These are phyloP conservation scores for Eucalyptus regnans DNA, from an alignment of 345 rosid species.

Conservation along the genomic window DNA sequence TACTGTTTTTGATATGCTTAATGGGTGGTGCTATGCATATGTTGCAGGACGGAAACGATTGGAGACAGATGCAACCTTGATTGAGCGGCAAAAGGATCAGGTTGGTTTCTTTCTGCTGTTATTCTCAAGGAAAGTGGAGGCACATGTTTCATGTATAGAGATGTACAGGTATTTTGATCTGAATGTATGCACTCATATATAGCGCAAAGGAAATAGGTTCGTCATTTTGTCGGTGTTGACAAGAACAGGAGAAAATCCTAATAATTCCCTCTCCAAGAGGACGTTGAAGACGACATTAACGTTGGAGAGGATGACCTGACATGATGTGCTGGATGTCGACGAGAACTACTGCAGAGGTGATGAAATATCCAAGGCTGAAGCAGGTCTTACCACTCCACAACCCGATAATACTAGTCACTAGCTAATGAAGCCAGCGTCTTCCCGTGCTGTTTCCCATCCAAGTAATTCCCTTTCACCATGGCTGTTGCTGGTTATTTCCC, in stretches of 20 bases:
- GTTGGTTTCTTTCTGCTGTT: constrained; percentile 4
- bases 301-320: constrained; percentile 84
- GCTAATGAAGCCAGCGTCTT: no score
- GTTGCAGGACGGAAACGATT: constrained; percentile 78
- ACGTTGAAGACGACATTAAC: constrained; percentile 66
- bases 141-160: neutral
- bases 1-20: neutral
- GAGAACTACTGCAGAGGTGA: constrained; percentile 41
- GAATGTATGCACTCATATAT: neutral
- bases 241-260: neutral
- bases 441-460: no score
- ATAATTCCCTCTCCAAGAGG: constrained; percentile 16
- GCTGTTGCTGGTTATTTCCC: no score
- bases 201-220: neutral
- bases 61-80: constrained; percentile 36
- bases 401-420: constrained; percentile 1
- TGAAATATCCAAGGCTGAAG: constrained; percentile 30
- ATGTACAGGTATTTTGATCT: neutral
- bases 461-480: no score
- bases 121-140: neutral
- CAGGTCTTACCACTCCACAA: constrained; percentile 4
- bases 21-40: constrained; percentile 5
- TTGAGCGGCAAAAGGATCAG: constrained; percentile 61
- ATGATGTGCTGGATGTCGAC: constrained; percentile 66
- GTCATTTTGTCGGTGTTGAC: neutral